A percentile compares a stretch with the other conserved stretches of the same genome.
Evolutionary conservation across 2,329 filamentous ascomycete genomes (phyloP).

Genomic region (Onygena corvina): DNA sequence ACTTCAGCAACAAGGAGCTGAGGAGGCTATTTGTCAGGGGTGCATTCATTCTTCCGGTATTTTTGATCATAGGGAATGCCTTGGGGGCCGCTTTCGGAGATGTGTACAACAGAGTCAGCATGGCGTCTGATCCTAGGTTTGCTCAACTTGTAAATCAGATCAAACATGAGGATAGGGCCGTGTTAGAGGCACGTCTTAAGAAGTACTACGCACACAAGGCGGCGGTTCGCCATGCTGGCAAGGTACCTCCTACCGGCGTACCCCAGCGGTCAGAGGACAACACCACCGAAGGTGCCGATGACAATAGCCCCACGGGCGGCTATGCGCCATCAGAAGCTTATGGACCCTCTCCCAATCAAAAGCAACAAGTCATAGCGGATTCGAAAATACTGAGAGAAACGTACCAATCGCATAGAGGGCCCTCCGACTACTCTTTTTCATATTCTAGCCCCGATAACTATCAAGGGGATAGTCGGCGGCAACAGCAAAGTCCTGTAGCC

Average conservation of each 20-base stretch:
- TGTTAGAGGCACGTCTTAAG: neutral
- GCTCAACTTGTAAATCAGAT: conserved; percentile 3
- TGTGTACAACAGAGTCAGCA: neutral
- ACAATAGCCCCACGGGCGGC: conserved; percentile 10
- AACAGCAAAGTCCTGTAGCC: neutral
- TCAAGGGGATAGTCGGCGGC: neutral
- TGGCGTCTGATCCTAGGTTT: conserved; percentile 7
- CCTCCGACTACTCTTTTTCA: neutral
- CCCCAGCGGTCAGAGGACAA: neutral
- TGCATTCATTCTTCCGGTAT: neutral
- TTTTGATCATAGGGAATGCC: neutral
- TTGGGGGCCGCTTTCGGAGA: neutral
- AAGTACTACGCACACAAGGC: neutral
- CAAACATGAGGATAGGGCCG: neutral
- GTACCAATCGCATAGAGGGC: conserved; percentile 8
- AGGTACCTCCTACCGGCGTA: neutral
- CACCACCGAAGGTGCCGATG: conserved; percentile 9
- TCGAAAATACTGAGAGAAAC: conserved; percentile 10
- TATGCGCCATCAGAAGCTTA: neutral
- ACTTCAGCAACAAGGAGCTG: neutral
- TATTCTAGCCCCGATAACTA: neutral
- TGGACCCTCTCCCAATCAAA: neutral
- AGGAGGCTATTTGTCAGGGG: conserved; percentile 2
- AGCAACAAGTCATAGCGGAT: neutral
- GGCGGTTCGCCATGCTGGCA: neutral